Base-by-base conservation (phyloP, 1,284 basidiomycete species). In the Trichosporon inkin region DNA sequence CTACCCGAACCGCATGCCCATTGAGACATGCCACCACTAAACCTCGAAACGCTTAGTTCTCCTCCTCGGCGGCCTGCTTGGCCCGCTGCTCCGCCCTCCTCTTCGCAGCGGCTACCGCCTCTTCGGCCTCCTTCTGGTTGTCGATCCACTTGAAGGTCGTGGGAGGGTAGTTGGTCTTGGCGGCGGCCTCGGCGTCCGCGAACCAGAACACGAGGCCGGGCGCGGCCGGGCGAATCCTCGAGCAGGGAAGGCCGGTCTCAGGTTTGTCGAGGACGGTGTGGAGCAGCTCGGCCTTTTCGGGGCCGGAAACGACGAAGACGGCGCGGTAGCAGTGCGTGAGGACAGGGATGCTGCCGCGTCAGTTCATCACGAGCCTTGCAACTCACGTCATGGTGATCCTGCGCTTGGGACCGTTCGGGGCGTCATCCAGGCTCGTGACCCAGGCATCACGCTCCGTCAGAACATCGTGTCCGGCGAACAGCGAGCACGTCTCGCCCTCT, bases 161-260 rank as follows among this genome's bases (percentile, higher is more conserved):
- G 2, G 77, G 74, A 10, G 75, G 75, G 64, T 75, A 75, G 40
- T 65, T 64, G 5, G 75, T 77, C 53, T 68, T 62, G 22, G 67
- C 81, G 2, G 92, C 91, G 6, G 86, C 86, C 58, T 91, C 88
- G 22, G 71, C 69, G 75, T 95, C 92, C 49, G 90, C 86, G 77
- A 96, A 96, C 91, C 92, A 97, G 78, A 87, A 93, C 19, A 95
- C 82, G 61, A 89, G 86, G 20, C 95, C 95, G 2, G 92, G 92
- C 56, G 84, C 82, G 16, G 83, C 86, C 6, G 90, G 93, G 66
- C 84, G 85, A 41, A 99, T 91, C 57, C 87, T 83, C 22, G 89
- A 88, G 37, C 92, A 85, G 10, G 96, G 96, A 14, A 99, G 81
- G 7, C 87, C 87, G 44, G 81, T 79, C 75, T 93, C 88, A 0